phyloP scores from a whole-genome alignment of 2,329 filamentous ascomycete genomes.

The Trichophyton mentagrophytes region DNA sequence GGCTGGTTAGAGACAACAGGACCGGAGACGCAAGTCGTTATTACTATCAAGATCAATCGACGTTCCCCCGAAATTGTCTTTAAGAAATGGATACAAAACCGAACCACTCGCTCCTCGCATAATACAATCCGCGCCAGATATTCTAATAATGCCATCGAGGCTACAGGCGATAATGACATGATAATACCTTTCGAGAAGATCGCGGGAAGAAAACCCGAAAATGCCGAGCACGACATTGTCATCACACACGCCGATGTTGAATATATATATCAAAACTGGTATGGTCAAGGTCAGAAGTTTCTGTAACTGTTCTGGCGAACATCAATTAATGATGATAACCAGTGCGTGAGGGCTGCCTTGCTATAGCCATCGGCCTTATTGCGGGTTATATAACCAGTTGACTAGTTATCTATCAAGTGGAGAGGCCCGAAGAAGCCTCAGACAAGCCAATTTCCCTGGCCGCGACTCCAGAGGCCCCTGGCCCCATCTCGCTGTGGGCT shows the following conservation, averaged over 20 bases:
- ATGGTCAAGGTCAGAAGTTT: not conserved
- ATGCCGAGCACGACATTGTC: not conserved
- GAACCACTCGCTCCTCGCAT: not conserved
- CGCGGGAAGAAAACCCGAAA: not conserved
- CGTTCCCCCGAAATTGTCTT: not conserved
- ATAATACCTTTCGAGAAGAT: not conserved
- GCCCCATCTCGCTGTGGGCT: no score
- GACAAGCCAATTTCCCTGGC: no score
- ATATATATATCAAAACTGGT: not conserved
- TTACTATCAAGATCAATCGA: slow-evolving; percentile 1
- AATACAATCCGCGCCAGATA: not conserved
- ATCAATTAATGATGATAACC: no score
- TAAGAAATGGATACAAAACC: not conserved
- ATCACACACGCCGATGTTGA: not conserved
- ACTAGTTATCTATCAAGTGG: no score
- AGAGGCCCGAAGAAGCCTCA: no score
- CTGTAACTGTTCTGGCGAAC: no score
- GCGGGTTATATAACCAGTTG: no score
- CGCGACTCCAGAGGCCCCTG: no score
- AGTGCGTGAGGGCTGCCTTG: no score
- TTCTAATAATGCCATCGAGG: not conserved
- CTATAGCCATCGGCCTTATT: no score
- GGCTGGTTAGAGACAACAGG: not conserved
- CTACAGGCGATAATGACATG: not conserved
- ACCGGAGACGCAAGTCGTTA: not conserved